Base-by-base conservation (phyloP, 2,329 filamentous ascomycete genomes). In the Colletotrichum australisinense region DNA sequence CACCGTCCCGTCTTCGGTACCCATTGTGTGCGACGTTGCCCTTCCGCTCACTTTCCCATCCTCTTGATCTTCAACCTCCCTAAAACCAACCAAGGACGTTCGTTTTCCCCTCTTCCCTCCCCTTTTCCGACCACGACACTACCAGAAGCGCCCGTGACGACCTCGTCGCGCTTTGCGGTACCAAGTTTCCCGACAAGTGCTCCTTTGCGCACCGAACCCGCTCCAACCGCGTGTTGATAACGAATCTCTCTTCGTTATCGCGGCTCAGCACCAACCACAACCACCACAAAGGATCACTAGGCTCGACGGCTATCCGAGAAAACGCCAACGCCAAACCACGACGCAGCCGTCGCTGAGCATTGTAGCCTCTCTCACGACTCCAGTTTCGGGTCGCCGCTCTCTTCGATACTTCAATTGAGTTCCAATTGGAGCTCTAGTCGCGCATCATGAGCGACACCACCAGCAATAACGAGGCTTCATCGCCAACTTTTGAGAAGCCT, bases 11-110 rank as follows among this genome's bases (percentile, higher is more conserved):
- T 53, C 55, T 67, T 67, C 63, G 42, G 69, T 69, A 14, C 52
- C 60, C 59, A 63, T 70, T 63, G 63, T 63, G 69, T 72, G 69
- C 69, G 64, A 67, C 69, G 52, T 66, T 65, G 70, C 67, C 67
- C 70, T 73, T 66, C 53, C 60, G 60, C 52, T 56, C 42, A 49
- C 42, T 49, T 49, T 49, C 57, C 56, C 56, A 65, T 56, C 55
- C 57, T 68, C 69, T 62, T 28, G 46, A 74, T 68, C 73, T 57
- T 74, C 73, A 74, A 73, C 64, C 69, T 73, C 70, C 64, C 69
- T 58, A 62, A 69, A 72, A 69, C 62, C 69, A 32, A 49, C 68
- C 38, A 49, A 38, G 62, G 55, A 58, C 64, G 60, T 74, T 73
- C 65, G 69, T 69, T 69, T 63, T 49, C 38, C 46, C 35, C 53